Evolutionary conservation across 2,329 filamentous ascomycete genomes (phyloP).

Genomic region (Aureobasidium leucospermi): DNA sequence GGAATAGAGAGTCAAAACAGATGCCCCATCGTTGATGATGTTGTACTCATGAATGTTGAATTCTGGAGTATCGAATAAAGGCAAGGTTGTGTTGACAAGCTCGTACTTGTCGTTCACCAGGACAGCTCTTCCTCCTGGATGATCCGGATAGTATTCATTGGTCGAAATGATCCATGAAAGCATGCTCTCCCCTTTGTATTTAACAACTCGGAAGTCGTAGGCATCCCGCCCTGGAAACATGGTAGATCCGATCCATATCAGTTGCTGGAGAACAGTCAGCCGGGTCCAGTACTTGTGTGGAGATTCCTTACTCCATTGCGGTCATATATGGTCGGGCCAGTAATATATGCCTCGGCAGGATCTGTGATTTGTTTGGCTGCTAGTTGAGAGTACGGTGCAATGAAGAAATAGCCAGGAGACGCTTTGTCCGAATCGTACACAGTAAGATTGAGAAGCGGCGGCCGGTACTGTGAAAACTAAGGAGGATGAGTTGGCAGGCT

Average conservation of each 20-base stretch:
- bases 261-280: constrained; percentile 11
- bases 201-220: constrained; percentile 16
- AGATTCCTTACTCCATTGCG: neutral
- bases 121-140: constrained; percentile 10
- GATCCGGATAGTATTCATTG: constrained; percentile 3
- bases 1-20: constrained; percentile 22
- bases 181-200: neutral
- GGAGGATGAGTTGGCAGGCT: neutral
- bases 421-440: constrained; percentile 14
- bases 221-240: constrained; percentile 16
- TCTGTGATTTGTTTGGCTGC: neutral
- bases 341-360: constrained; percentile 2
- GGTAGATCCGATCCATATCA: constrained; percentile 19
- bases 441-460: constrained; percentile 40
- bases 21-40: constrained; percentile 26
- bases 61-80: constrained; percentile 14
- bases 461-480: neutral
- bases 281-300: neutral
- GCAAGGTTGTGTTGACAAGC: neutral
- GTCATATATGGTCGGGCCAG: constrained; percentile 14
- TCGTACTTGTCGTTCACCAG: constrained; percentile 15
- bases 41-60: constrained; percentile 36
- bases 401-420: constrained; percentile 18
- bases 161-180: constrained; percentile 13
- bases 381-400: constrained; percentile 15